Conservation (phyloP, 1,284 basidiomycete species). For the Ceratobasidium sp. region DNA sequence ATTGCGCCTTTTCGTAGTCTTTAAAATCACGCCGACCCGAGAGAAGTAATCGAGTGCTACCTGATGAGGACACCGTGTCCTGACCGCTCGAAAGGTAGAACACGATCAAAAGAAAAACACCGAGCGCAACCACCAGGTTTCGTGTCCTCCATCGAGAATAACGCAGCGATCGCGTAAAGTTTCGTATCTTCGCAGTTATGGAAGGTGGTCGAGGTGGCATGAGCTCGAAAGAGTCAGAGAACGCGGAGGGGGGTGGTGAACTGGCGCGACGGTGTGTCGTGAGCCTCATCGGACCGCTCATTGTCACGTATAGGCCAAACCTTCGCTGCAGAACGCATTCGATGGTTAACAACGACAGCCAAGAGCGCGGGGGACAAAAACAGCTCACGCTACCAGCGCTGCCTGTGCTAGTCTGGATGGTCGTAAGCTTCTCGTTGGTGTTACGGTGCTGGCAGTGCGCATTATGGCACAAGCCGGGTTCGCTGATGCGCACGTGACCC, state of each 20-base stretch:
- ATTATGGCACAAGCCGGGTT: conserved; percentile 7
- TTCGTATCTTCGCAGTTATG: not conserved
- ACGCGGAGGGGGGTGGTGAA: conserved; percentile 29
- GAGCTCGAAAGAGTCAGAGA: conserved; percentile 39
- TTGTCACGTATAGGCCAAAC: not conserved
- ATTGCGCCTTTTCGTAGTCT: conserved; percentile 26
- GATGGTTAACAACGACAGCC: not conserved
- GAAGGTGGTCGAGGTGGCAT: conserved; percentile 28
- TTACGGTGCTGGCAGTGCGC: conserved; percentile 14
- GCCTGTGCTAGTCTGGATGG: conserved; percentile 1
- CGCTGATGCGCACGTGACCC: conserved; percentile 11
- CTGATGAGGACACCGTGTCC: not conserved
- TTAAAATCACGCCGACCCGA: conserved; percentile 30
- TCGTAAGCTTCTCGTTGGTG: conserved; percentile 13
- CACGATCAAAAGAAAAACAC: conserved; percentile 30
- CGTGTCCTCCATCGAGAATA: conserved; percentile 25
- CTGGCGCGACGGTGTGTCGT: conserved; percentile 32
- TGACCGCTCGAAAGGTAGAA: conserved; percentile 11
- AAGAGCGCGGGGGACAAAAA: conserved; percentile 7
- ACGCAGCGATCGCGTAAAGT: conserved; percentile 31
- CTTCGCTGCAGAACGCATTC: not conserved
- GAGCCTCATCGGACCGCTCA: conserved; percentile 26
- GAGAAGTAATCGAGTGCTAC: not conserved
- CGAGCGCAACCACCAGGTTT: conserved; percentile 11
- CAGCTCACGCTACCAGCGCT: not conserved